These are phyloP conservation scores for Backusella liffmaniae DNA, from an alignment of 192 early-diverging fungal genomes.

Conservation along the genomic window DNA sequence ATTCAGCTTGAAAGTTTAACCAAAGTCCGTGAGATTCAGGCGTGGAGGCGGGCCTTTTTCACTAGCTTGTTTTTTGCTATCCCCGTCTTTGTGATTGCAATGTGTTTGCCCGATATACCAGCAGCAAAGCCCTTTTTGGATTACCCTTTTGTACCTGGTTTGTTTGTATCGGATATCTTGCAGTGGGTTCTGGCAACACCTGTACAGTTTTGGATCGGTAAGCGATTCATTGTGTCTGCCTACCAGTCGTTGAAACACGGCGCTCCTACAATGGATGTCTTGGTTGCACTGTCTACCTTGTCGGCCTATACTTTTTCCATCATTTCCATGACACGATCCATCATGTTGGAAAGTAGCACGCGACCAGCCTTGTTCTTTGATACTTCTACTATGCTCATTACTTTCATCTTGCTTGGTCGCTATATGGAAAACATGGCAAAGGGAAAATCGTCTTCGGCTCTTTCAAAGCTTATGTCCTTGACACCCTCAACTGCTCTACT, in stretches of 20 bases:
- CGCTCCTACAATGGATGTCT: conserved; percentile 93
- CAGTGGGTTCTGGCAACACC: conserved; percentile 80
- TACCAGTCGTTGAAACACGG: conserved; percentile 78
- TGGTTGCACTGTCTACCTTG: conserved; percentile 84
- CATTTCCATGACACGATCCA: conserved; percentile 65
- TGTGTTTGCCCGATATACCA: conserved; percentile 64
- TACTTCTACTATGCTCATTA: conserved; percentile 87
- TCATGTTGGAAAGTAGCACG: conserved; percentile 49
- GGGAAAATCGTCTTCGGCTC: conserved; percentile 86
- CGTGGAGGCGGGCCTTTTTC: conserved; percentile 73
- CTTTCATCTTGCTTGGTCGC: conserved; percentile 88
- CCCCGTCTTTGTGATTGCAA: conserved; percentile 78
- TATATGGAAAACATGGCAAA: conserved; percentile 96
- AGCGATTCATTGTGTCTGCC: conserved; percentile 74
- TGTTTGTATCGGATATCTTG: conserved; percentile 64
- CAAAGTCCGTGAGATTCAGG: conserved; percentile 79
- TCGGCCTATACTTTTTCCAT: conserved; percentile 83
- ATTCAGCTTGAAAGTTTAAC: conserved; percentile 86
- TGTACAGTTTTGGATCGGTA: conserved; percentile 88
- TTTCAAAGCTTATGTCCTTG: conserved; percentile 86
- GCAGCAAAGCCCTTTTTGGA: conserved; percentile 31
- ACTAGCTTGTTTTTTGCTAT: conserved; percentile 70
- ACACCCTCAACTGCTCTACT: conserved; percentile 78
- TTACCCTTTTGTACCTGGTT: conserved; percentile 54
- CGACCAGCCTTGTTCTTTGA: conserved; percentile 89